Evolutionary conservation across 768 basidiomycete genomes (phyloP).

Genomic region (Lactarius hengduanensis): DNA sequence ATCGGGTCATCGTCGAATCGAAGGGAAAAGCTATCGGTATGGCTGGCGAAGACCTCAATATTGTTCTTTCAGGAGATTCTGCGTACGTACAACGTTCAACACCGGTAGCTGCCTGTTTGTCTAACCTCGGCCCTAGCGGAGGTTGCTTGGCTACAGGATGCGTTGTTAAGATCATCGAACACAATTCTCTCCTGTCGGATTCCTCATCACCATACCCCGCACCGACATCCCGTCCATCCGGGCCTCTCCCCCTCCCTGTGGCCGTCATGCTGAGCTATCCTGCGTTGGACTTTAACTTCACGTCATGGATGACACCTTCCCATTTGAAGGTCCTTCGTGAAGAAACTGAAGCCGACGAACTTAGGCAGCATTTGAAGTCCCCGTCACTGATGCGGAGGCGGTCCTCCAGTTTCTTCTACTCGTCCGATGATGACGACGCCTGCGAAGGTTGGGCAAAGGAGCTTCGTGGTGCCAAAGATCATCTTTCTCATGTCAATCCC

Average conservation of each 20-base stretch:
- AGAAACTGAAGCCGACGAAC: slow-evolving; percentile 43
- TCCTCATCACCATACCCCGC: slow-evolving; percentile 18
- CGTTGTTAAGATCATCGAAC: slow-evolving; percentile 81
- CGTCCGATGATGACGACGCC: slow-evolving; percentile 66
- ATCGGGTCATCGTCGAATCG: slow-evolving; percentile 76
- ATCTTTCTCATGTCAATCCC: slow-evolving; percentile 85
- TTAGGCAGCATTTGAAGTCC: slow-evolving; percentile 23
- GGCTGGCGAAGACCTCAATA: slow-evolving; percentile 73
- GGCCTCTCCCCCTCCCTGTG: slow-evolving; percentile 65
- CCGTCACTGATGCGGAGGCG: slow-evolving; percentile 40
- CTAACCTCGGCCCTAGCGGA: slow-evolving; percentile 52
- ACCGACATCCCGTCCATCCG: slow-evolving; percentile 31
- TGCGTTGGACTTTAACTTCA: slow-evolving; percentile 95
- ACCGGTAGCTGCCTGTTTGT: slow-evolving; percentile 21
- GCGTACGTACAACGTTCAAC: slow-evolving; percentile 60
- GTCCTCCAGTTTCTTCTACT: slow-evolving; percentile 76
- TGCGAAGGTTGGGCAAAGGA: slow-evolving; percentile 29
- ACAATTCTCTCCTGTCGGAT: slow-evolving; percentile 38
- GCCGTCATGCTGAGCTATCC: slow-evolving; percentile 89
- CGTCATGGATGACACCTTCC: slow-evolving; percentile 90
- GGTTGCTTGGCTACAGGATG: slow-evolving; percentile 84
- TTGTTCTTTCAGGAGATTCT: slow-evolving; percentile 91
- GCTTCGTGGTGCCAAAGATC: slow-evolving; percentile 46
- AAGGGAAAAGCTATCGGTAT: slow-evolving; percentile 82
- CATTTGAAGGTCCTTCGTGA: slow-evolving; percentile 81